Base-by-base conservation (phyloP, 495 filamentous ascomycete species). In the Tuber borchii region DNA sequence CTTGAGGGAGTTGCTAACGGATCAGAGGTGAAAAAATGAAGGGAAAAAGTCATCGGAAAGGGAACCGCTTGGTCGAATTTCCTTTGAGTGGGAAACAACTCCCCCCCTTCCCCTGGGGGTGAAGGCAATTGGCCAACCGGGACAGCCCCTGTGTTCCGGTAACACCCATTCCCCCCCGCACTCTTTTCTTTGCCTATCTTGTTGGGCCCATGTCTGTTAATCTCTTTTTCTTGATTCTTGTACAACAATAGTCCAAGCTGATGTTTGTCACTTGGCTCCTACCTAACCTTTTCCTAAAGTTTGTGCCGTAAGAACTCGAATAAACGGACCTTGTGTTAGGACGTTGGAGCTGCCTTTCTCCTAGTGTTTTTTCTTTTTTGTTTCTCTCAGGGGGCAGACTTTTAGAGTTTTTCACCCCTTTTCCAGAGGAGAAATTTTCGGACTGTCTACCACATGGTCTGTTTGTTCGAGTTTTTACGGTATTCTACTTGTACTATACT, bases 1-100 rank as follows among this genome's bases (percentile, higher is more conserved):
- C 40, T 73, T 82, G 75, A 80, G 78, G 68, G 81, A 82, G 39
- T 34, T 82, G 43, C 68, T 83, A 56, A 56, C 71, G 39, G 78
- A 80, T 7, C 39, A 76, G 39, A 51, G 48, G 69, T 43, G 39
- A 79, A 74, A 56, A 40, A 73, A 75, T 65, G 20, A 9, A 45
- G 43, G 69, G 48, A 72, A 70, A 45, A 78, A 65, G 26, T 31
- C 56, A 34, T 17, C 56, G 56, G 56, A 34, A 65, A 34, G 56
- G 56, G 16, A 65, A 65, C 56, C 26, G 56, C 16, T 31, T 65
- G n/a, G 56, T 16, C 12, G 56, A 65, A 65, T 31, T 65, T 65
- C 48, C 48, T 31, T 17, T 65, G n/a, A 65, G 26, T 65, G 56
- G 56, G 16, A 65, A 31, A 65, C 56, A 65, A 65, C 56, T 40